Percentiles rank a stretch among this genome's conserved stretches.
phyloP scores from a whole-genome alignment of 768 basidiomycete species.

The Macrolepiota albuminosa region DNA sequence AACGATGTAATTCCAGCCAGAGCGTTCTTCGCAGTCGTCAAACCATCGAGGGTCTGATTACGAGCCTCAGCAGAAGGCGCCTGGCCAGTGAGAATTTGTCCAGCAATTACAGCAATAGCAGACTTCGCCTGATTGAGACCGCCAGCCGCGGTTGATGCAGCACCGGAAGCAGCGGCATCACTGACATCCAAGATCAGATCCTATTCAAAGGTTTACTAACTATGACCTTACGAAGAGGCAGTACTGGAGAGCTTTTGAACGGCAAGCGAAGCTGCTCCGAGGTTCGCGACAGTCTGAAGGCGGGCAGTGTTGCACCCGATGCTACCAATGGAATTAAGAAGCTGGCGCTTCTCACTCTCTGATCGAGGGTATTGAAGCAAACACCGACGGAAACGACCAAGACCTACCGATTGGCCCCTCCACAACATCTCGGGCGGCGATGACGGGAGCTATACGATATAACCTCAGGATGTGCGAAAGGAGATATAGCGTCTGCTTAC shows the following conservation, averaged over 20 bases:
- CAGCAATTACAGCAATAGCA: conserved; percentile 22
- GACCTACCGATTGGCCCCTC: neutral
- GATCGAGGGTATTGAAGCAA: neutral
- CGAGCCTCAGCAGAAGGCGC: conserved; percentile 20
- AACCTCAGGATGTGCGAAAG: neutral
- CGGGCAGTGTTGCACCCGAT: conserved; percentile 15
- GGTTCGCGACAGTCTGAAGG: conserved; percentile 11
- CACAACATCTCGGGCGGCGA: neutral
- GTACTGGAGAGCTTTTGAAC: conserved; percentile 11
- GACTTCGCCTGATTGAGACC: conserved; percentile 19
- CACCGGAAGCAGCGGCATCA: conserved; percentile 17
- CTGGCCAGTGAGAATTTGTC: conserved; percentile 15
- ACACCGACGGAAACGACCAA: neutral
- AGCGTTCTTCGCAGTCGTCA: conserved; percentile 17
- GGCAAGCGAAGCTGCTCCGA: conserved; percentile 10
- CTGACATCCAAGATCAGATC: conserved; percentile 6
- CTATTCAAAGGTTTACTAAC: neutral
- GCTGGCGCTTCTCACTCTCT: conserved; percentile 11
- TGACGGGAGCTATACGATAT: neutral
- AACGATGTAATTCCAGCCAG: conserved; percentile 22
- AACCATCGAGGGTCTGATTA: conserved; percentile 17
- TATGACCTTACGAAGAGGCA: conserved; percentile 12
- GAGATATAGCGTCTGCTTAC: neutral
- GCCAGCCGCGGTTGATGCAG: conserved; percentile 17
- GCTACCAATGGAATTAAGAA: conserved; percentile 12